Evolutionary conservation across 176 grass and related monocot species (phyloP), one percentile per base, ranked within the genome.

Genomic region (Raddia guianensis): DNA sequence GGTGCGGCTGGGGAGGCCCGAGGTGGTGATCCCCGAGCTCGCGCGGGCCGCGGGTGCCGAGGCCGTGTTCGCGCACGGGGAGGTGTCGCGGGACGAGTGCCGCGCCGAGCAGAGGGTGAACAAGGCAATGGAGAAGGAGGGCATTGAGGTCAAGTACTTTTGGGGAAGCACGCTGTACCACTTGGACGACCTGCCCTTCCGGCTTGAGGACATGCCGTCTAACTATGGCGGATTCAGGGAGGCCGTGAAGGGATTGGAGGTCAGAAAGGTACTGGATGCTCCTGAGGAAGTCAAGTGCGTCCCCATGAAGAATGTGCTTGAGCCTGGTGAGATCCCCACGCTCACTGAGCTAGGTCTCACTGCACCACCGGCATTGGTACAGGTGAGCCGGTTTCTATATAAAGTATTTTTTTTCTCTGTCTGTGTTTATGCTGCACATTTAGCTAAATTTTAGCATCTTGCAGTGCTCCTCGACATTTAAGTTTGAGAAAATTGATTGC

Each of bases 101-200:
- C 82, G 87, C 68, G 70, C 86, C 33, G 92, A 93, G 81, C 90
- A 98, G 47, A 89, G 53, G 66, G 92, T 98, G 60, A 79, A 56
- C 47, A 89, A 93, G 82, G 96, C 90, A 20, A 83, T 91, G 58
- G 88, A 98, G 87, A 91, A 89, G 79, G 90, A 98, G 54, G 96
- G 96, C 35, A 64, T 98, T 51, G 85, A 98, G 75, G 83, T 98
- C 48, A 98, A 98, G 81, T 98, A 95, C 82, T 95, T 98, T 81
- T 98, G 92, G 92, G 96, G 92, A 51, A 98, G 92, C 84, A 98
- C 92, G 27, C 78, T 95, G 63, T 93, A 93, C 79, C 92, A 98
- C 71, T 44, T 98, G 52, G 96, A 99, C 3, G 90, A 95, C 67
- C 86, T 99, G n/a, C 90, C 92, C 13, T 99, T 95, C 49, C 64